These are phyloP conservation scores for Acanthamoeba lenticulata DNA, from an alignment of 208 protist species.

Conservation along the genomic window DNA sequence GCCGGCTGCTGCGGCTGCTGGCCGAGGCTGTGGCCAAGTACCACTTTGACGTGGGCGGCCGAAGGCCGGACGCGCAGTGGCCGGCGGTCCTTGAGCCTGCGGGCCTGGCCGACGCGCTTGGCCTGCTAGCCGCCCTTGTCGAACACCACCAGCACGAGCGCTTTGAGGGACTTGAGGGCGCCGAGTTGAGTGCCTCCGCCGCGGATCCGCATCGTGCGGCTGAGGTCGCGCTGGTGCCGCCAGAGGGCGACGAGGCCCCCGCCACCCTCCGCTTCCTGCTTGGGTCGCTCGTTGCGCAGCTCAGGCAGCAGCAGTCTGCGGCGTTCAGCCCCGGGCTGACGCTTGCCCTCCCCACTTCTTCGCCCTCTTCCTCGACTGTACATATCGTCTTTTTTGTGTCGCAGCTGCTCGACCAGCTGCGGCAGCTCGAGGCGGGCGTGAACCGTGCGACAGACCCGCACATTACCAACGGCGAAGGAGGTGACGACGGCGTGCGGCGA, in stretches of 20 bases:
- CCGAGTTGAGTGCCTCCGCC: not conserved
- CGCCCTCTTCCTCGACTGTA: not conserved
- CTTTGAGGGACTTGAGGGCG: not conserved
- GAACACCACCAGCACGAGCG: not conserved
- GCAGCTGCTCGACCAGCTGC: constrained; percentile 16
- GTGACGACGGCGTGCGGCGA: not conserved
- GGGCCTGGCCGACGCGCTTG: not conserved
- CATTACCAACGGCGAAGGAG: not conserved
- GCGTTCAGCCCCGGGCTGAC: not conserved
- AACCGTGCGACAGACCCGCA: not conserved
- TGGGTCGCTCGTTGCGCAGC: not conserved
- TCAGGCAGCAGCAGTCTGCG: not conserved
- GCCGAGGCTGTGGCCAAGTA: not conserved
- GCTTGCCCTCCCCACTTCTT: not conserved
- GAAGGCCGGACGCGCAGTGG: not conserved
- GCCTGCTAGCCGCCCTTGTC: not conserved
- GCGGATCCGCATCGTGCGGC: not conserved
- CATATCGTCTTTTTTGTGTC: constrained; percentile 29
- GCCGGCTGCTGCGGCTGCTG: not conserved
- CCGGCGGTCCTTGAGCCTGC: too few relatives aligned
- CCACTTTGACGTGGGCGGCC: not conserved
- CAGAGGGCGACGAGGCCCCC: not conserved
- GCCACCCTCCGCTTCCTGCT: not conserved
- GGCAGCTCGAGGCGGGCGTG: not conserved
- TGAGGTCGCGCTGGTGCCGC: not conserved